Base-by-base conservation (phyloP, 139 green algal species). In the Chlorella vulgaris region DNA sequence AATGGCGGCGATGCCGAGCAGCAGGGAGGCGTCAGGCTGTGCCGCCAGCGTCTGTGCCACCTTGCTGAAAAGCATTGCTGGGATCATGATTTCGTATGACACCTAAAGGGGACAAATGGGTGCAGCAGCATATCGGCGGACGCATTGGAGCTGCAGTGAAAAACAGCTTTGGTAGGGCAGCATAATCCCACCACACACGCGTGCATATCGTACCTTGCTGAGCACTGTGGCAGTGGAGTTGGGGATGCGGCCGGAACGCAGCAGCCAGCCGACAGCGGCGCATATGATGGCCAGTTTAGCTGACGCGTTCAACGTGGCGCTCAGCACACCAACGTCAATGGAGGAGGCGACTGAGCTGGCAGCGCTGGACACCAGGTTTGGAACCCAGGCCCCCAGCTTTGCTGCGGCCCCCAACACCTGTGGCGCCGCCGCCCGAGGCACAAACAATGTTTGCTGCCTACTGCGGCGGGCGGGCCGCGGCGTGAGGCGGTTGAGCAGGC, bases 11-110 rank as follows among this genome's bases (percentile, higher is more conserved):
- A 85, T 83, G 61, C 58, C 73, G 24, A 83, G 10, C 58, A 88
- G 67, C 55, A 92, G 77, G 22, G 66, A 50, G 2, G 35, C 19
- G 68, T 84, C 42, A 2, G 79, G 78, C 21, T 69, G 40, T 18
- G 65, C 40, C 0, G 81, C 62, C 28, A 93, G 61, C 28, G 87
- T 93, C n/a, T 70, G 71, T 2, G 86, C 84, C 50, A 92, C 87
- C 74, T 91, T 90, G 47, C 76, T 84, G 76, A 93, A 93, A 24
- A 94, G 83, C 83, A 93, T 91, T 68, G 71, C 85, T 24, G 91
- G 91, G 47, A 94, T 88, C 43, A 93, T 62, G 21, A 91, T 42
- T 29, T 90, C 83, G 68, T 91, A 94, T 22, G 89, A 85, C 33
- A 92, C 79, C 88, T 92, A 38, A 69, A 10, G 51, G 1, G 19